Conservation (phyloP, 1,284 basidiomycete genomes). For the Ganoderma resinaceum region DNA sequence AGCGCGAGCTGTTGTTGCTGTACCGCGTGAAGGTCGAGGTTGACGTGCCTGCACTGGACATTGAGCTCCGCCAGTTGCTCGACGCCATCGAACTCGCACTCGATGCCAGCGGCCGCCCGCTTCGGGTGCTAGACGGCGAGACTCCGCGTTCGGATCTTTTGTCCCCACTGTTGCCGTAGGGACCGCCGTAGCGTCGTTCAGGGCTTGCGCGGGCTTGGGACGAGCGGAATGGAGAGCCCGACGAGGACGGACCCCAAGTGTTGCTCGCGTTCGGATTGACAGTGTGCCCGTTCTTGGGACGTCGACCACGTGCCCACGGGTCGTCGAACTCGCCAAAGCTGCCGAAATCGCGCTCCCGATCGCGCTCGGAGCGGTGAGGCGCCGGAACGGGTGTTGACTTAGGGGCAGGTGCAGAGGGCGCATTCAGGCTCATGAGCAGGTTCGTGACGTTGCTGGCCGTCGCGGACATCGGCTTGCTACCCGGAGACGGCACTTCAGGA, state of each 20-base stretch:
- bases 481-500: constrained; percentile 15
- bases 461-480: constrained; percentile 51
- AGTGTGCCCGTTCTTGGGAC: constrained; percentile 33
- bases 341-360: constrained; percentile 11
- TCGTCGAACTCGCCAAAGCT: constrained; percentile 17
- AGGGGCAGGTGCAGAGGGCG: constrained; percentile 43
- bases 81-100: constrained; percentile 66
- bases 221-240: constrained; percentile 27
- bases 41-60: constrained; percentile 71
- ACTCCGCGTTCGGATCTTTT: constrained; percentile 46
- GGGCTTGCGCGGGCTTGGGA: constrained; percentile 24
- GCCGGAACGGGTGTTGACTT: constrained; percentile 29
- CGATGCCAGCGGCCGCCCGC: constrained; percentile 56
- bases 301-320: constrained; percentile 33
- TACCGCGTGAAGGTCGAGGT: constrained; percentile 75
- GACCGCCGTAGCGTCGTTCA: constrained; percentile 30
- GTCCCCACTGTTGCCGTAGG: constrained; percentile 25
- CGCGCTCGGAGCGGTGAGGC: constrained; percentile 12
- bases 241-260: constrained; percentile 42
- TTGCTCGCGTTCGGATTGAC: constrained; percentile 35
- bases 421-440: constrained; percentile 72
- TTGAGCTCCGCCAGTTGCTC: constrained; percentile 78
- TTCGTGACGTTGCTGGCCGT: constrained; percentile 75
- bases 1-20: constrained; percentile 76
- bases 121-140: constrained; percentile 64